Conservation (phyloP, 1,139 yeast genomes). For the Neolecta irregularis region DNA sequence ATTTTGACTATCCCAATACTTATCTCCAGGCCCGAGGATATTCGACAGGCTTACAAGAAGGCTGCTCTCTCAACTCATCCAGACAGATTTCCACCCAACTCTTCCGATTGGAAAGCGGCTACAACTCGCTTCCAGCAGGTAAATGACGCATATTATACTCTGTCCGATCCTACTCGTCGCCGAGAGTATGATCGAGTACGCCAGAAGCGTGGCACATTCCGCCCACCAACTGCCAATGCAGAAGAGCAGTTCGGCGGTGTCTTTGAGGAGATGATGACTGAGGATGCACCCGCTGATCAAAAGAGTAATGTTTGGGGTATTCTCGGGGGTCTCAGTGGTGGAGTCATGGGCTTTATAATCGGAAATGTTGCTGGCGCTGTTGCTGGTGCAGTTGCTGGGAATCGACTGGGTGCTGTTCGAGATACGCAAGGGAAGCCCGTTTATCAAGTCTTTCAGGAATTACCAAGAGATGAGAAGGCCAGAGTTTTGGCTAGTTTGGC, state of each 20-base stretch:
- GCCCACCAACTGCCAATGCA: constrained; percentile 10
- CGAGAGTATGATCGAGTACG: constrained; percentile 15
- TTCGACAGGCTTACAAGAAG: constrained; percentile 54
- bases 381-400: constrained; percentile 17
- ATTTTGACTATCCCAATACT: too few species aligned
- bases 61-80: constrained; percentile 18
- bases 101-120: constrained; percentile 15
- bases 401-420: constrained; percentile 16
- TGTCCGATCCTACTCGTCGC: constrained; percentile 15
- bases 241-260: constrained; percentile 16
- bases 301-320: constrained; percentile 12
- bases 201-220: constrained; percentile 8
- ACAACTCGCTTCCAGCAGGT: constrained; percentile 16
- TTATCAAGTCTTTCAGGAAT: constrained; percentile 15
- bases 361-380: constrained; percentile 18
- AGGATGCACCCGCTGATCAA: constrained; percentile 10
- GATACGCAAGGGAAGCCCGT: constrained; percentile 16
- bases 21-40: too few species aligned
- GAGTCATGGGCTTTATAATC: constrained; percentile 17
- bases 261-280: constrained; percentile 18
- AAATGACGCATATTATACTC: constrained; percentile 17
- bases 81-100: constrained; percentile 15
- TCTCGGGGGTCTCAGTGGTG: constrained; percentile 16
- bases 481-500: constrained; percentile 15
- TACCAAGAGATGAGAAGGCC: constrained; percentile 14